These are phyloP conservation scores for Phyllosticta citribraziliensis DNA, from an alignment of 2,329 filamentous ascomycete genomes.

Conservation along the genomic window DNA sequence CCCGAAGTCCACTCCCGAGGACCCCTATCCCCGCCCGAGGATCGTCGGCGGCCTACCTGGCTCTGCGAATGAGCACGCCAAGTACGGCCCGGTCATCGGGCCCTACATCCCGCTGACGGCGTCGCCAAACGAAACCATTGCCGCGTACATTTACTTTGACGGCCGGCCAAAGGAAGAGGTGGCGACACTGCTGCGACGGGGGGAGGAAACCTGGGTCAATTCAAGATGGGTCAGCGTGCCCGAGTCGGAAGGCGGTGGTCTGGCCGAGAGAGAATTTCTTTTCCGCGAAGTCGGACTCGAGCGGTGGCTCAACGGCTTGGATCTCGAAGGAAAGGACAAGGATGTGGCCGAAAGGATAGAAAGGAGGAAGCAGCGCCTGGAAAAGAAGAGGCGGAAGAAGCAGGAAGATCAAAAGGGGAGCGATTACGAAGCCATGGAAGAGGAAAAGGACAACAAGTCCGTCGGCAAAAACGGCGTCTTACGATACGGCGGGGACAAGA, in stretches of 20 bases:
- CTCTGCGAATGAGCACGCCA: conserved; percentile 41
- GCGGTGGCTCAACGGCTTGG: conserved; percentile 90
- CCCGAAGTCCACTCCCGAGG: conserved; percentile 65
- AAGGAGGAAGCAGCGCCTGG: conserved; percentile 55
- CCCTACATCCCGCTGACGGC: conserved; percentile 90
- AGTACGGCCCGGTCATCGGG: conserved; percentile 50
- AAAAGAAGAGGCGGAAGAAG: conserved; percentile 59
- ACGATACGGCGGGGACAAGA: conserved; percentile 69
- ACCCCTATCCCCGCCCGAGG: conserved; percentile 73
- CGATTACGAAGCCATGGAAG: conserved; percentile 33
- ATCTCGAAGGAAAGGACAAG: conserved; percentile 68
- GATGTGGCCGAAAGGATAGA: conserved; percentile 76
- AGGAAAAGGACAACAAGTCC: conserved; percentile 27
- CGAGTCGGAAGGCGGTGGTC: conserved; percentile 78
- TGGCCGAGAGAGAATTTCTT: conserved; percentile 92
- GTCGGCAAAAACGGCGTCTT: conserved; percentile 49
- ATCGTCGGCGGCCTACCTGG: conserved; percentile 64
- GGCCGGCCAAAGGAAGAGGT: conserved; percentile 93
- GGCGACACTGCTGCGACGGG: conserved; percentile 79
- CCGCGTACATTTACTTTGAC: conserved; percentile 98
- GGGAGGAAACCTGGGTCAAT: conserved; percentile 98
- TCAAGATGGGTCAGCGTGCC: conserved; percentile 95
- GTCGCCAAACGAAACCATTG: conserved; percentile 92
- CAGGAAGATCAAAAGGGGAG: conserved; percentile 45
- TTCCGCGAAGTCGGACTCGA: conserved; percentile 96